These are phyloP conservation scores for Fremontodendron californicum DNA, from an alignment of 345 rosid genomes.

Conservation along the genomic window DNA sequence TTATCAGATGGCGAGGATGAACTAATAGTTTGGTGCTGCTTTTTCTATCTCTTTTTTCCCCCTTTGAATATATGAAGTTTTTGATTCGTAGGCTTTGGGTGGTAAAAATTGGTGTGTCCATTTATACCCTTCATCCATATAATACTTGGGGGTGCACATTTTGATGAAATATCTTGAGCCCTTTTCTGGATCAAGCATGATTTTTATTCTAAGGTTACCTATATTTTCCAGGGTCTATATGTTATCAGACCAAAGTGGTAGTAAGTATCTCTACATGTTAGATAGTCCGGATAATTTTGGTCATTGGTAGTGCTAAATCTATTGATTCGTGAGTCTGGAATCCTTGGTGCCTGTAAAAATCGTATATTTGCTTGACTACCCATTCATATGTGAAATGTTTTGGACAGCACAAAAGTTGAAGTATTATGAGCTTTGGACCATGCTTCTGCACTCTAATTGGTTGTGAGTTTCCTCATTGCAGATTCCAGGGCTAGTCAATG, in stretches of 20 bases:
- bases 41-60: not conserved
- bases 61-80: not conserved
- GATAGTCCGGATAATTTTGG: not conserved
- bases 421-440: not conserved
- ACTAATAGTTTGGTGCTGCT: not conserved
- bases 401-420: not conserved
- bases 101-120: not conserved
- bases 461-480: constrained; percentile 28
- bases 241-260: not conserved
- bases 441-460: not conserved
- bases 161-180: constrained; percentile 1
- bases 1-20: not conserved
- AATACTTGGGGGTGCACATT: not conserved
- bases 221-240: not conserved
- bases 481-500: constrained; percentile 95
- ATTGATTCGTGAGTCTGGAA: not conserved
- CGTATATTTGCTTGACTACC: not conserved
- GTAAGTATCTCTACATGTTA: not conserved
- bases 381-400: not conserved
- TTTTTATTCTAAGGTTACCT: not conserved
- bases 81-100: not conserved
- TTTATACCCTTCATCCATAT: not conserved
- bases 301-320: not conserved
- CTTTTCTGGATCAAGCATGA: not conserved
- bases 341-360: not conserved